Evolutionary conservation across 2,329 filamentous ascomycete genomes (phyloP).

Genomic region (Grosmannia clavigera): DNA sequence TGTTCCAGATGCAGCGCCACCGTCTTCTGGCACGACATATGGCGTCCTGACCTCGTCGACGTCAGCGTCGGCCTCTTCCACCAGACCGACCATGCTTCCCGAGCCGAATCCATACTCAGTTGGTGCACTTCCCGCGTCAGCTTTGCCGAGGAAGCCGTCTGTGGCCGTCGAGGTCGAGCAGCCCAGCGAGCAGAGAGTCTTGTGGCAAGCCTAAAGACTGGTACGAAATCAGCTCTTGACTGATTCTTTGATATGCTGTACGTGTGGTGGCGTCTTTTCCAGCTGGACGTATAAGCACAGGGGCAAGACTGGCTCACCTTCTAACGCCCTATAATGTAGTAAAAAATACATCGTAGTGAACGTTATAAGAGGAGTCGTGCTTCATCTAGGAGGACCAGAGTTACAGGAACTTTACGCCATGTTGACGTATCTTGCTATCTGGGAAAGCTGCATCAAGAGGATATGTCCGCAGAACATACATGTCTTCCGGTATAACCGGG

Average conservation of each 20-base stretch:
- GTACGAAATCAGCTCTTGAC: not conserved
- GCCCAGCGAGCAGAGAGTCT: conserved; percentile 17
- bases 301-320: too few species aligned
- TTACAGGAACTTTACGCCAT: not conserved
- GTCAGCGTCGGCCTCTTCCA: conserved; percentile 48
- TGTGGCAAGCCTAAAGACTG: conserved; percentile 14
- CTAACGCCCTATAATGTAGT: too few species aligned
- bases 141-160: conserved; percentile 40
- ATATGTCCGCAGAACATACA: not conserved
- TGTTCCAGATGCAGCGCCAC: conserved; percentile 51
- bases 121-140: conserved; percentile 49
- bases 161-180: conserved; percentile 17
- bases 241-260: too few species aligned
- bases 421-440: not conserved
- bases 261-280: too few species aligned
- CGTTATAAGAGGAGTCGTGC: too few species aligned
- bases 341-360: too few species aligned
- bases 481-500: not conserved
- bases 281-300: too few species aligned
- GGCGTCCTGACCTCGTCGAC: conserved; percentile 45
- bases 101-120: conserved; percentile 46
- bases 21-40: conserved; percentile 47
- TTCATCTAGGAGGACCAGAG: too few species aligned
- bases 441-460: not conserved
- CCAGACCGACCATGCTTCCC: conserved; percentile 30